phyloP scores from a whole-genome alignment of 345 rosid species.

The Bruguiera sexangula region DNA sequence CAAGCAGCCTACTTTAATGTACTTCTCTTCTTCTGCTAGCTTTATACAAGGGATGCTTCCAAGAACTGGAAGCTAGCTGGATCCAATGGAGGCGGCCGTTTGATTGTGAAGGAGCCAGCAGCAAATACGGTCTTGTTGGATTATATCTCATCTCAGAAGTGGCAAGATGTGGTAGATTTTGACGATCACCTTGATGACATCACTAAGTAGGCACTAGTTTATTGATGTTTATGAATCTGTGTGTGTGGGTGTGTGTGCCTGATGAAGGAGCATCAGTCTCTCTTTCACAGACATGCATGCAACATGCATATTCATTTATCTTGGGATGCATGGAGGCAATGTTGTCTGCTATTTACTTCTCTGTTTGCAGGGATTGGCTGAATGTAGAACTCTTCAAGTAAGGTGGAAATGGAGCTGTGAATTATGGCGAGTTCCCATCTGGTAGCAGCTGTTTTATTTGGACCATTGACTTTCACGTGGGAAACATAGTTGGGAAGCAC shows the following conservation, averaged over 20 bases:
- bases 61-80: constrained; percentile 79
- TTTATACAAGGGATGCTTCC: constrained; percentile 76
- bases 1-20: not conserved
- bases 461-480: no score
- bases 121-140: constrained; percentile 68
- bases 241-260: no score
- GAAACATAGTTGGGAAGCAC: no score
- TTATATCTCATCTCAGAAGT: constrained; percentile 69
- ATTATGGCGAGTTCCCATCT: no score
- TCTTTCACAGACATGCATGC: no score
- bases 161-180: constrained; percentile 78
- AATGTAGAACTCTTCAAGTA: constrained; percentile 83
- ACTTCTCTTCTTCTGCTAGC: constrained; percentile 38
- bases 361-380: constrained; percentile 82
- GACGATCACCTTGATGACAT: constrained; percentile 94
- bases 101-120: constrained; percentile 73
- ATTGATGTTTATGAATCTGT: not conserved
- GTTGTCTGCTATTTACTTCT: constrained; percentile 14
- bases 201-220: constrained; percentile 53
- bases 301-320: not conserved
- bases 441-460: no score
- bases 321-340: not conserved
- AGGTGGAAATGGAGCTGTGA: constrained; percentile 4
- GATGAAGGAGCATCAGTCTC: no score
- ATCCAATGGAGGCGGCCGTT: constrained; percentile 58